phyloP scores from a whole-genome alignment of 164 flowering plant genomes.

The Vitis rupestris region DNA sequence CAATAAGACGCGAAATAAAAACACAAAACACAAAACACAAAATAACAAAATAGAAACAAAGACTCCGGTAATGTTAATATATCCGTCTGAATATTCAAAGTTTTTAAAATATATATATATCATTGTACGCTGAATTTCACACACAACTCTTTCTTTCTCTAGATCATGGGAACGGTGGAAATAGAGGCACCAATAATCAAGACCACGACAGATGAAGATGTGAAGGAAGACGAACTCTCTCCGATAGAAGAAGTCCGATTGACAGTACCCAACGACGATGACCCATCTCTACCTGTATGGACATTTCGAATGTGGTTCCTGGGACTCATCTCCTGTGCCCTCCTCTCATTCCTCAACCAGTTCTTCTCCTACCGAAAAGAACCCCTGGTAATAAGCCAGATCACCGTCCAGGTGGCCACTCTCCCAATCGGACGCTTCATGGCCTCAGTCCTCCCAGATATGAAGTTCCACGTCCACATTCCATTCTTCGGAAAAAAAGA shows the following conservation, averaged over 20 bases:
- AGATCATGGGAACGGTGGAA: background rate
- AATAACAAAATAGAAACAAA: no score
- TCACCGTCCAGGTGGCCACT: conserved; percentile 52
- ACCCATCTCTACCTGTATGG: conserved; percentile 56
- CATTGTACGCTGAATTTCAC: no score
- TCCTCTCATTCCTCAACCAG: conserved; percentile 54
- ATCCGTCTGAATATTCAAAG: no score
- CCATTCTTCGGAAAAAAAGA: conserved; percentile 31
- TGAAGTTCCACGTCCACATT: conserved; percentile 24
- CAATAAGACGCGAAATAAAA: no score
- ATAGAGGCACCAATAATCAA: conserved; percentile 1
- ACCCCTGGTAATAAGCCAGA: conserved; percentile 42
- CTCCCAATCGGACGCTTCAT: conserved; percentile 56
- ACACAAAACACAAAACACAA: no score
- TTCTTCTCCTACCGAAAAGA: conserved; percentile 54
- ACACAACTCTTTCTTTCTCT: no score
- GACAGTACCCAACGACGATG: conserved; percentile 44
- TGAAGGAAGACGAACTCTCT: conserved; percentile 19
- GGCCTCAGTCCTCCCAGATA: conserved; percentile 42
- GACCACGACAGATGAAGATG: background rate
- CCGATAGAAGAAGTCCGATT: conserved; percentile 55
- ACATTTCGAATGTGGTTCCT: conserved; percentile 68
- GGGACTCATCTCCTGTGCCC: conserved; percentile 45
- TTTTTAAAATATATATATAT: no score
- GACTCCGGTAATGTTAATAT: no score